Conservation (phyloP, 352 stramenopile species). For the Globisporangium heterothallicum region DNA sequence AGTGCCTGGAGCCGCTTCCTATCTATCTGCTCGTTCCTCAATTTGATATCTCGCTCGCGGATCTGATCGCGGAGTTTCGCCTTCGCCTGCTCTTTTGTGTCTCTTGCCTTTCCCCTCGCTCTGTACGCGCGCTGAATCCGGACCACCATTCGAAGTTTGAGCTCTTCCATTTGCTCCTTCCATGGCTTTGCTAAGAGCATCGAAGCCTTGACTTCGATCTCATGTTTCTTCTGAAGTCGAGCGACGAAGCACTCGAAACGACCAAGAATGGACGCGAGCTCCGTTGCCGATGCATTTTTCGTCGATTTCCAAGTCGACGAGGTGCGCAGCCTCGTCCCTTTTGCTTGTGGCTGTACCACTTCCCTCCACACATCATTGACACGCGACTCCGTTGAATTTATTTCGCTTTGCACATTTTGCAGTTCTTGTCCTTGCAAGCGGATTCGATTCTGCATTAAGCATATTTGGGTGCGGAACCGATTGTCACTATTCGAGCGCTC, state of each 20-base stretch:
- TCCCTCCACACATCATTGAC: conserved; percentile 62
- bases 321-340: neutral
- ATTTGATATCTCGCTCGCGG: conserved; percentile 38
- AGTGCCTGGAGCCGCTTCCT: conserved; percentile 47
- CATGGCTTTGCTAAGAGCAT: conserved; percentile 47
- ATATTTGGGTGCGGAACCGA: conserved; percentile 46
- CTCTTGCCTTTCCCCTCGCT: conserved; percentile 25
- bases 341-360: conserved; percentile 21
- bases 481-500: conserved; percentile 46
- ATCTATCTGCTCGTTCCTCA: conserved; percentile 49
- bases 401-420: conserved; percentile 46
- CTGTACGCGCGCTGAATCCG: conserved; percentile 71
- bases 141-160: conserved; percentile 60
- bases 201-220: conserved; percentile 54
- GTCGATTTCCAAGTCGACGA: conserved; percentile 3
- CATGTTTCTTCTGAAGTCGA: conserved; percentile 46
- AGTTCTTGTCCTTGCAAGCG: conserved; percentile 56
- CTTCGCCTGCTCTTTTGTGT: conserved; percentile 40
- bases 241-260: conserved; percentile 52
- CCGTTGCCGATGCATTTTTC: conserved; percentile 9
- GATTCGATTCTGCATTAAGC: conserved; percentile 56
- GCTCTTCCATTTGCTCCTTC: conserved; percentile 67
- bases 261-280: conserved; percentile 50
- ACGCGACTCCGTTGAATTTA: conserved; percentile 34
- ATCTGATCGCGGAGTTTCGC: conserved; percentile 48